Evolutionary conservation across 306 rosid species (phyloP).

Genomic region (Potentilla sterilis): DNA sequence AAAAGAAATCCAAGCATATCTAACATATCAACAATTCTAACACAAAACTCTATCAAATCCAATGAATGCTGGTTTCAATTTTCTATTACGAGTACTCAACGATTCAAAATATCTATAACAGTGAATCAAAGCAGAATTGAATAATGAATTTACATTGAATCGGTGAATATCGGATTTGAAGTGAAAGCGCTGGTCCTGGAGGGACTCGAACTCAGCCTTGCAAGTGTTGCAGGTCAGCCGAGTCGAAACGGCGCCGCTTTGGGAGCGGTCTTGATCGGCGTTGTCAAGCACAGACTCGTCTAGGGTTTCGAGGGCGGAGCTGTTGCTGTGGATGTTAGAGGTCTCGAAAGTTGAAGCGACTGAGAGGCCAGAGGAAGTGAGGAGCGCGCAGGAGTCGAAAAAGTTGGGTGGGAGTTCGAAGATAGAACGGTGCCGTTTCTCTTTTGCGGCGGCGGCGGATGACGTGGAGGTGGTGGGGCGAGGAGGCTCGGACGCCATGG

Average conservation of each 20-base stretch:
- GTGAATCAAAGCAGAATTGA: background rate
- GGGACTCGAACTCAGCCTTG: conserved; percentile 81
- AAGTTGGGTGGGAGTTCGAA: conserved; percentile 56
- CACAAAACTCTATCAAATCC: background rate
- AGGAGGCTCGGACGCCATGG: conserved; percentile 48
- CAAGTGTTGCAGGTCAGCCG: conserved; percentile 88
- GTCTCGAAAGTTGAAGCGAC: conserved; percentile 32
- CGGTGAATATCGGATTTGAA: conserved; percentile 94
- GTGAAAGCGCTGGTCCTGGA: conserved; percentile 88
- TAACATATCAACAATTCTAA: background rate
- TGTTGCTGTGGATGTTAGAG: background rate
- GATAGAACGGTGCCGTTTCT: conserved; percentile 61
- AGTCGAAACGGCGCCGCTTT: conserved; percentile 36
- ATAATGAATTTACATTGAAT: conserved; percentile 59
- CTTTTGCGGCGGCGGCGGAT: conserved; percentile 21
- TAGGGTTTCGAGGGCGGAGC: conserved; percentile 31
- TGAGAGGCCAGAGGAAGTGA: conserved; percentile 50
- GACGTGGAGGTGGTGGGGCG: conserved; percentile 15
- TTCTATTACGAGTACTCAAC: background rate
- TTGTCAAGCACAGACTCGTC: conserved; percentile 20
- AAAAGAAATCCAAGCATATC: background rate
- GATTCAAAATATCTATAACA: background rate
- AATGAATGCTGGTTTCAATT: background rate
- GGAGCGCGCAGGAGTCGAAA: conserved; percentile 60
- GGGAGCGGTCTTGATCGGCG: conserved; percentile 31